Evolutionary conservation across 2,329 filamentous ascomycete genomes (phyloP), one percentile per base, ranked within the genome.

Genomic region (Westerdykella sp.): DNA sequence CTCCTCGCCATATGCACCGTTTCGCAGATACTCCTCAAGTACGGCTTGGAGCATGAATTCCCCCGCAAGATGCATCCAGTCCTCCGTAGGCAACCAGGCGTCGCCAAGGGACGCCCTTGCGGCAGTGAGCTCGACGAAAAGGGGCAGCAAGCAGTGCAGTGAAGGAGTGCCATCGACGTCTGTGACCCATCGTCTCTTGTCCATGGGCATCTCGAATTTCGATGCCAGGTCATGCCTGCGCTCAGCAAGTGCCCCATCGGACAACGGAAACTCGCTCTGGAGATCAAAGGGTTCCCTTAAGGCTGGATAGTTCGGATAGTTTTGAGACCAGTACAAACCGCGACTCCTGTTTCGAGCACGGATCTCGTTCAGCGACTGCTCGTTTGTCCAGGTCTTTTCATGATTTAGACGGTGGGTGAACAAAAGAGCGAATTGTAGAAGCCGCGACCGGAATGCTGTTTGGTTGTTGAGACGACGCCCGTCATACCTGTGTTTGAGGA

Each of bases 71-170:
- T 72, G 61, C 51, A 73, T 69, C 69, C 73, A 76, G 10, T 65
- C 57, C 6, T 57, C 49, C 5, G 57, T 65, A 4, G 69, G 60
- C 5, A 52, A 43, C 52, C 60, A 67, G 31, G 5, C 36, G 32
- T 66, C 60, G 22, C 58, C 59, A 14, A 63, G 50, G 13, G 50
- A 46, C 9, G 56, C 47, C 30, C 70, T 63, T 6, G 64, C 55
- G 3, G 67, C 63, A 14, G 74, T 75, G 82, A 79, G 60, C 22
- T 66, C 58, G 51, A 78, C 67, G 55, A 79, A 77, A 4, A 70
- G 57, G 2, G 73, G 67, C 2, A 76, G 59, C 5, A 76, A 59
- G 37, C 71, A 69, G 59, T 66, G 42, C 55, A 63, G 51, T 5
- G 59, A 56, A 15, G 58, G 52, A 2, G 67, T 68, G 25, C 68